These are phyloP conservation scores for Suhomyces maxii DNA, from an alignment of 1,139 yeast genomes.

Conservation along the genomic window DNA sequence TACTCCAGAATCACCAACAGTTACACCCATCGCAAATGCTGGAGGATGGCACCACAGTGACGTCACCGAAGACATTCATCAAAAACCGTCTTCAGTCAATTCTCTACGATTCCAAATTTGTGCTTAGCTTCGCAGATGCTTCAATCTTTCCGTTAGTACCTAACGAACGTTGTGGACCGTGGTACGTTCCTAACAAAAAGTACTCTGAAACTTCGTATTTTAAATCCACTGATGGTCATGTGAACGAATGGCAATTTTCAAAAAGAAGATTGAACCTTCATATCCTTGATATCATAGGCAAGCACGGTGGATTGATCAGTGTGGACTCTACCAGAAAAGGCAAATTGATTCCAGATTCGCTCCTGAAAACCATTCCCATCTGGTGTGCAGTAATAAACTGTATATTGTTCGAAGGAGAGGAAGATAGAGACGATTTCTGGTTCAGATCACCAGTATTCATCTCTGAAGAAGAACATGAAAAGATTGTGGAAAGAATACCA, in stretches of 20 bases:
- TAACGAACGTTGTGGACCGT: constrained; percentile 83
- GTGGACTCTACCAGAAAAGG: constrained; percentile 87
- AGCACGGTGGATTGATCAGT: constrained; percentile 52
- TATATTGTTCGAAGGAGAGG: constrained; percentile 37
- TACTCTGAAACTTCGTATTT: constrained; percentile 61
- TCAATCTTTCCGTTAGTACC: constrained; percentile 62
- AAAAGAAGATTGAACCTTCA: constrained; percentile 73
- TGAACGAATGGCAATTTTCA: constrained; percentile 76
- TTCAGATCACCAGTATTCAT: constrained; percentile 27
- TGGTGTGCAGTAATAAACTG: constrained; percentile 84
- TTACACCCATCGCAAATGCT: no score
- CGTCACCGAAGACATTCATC: constrained; percentile 33
- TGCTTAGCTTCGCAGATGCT: constrained; percentile 16
- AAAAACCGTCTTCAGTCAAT: constrained; percentile 73
- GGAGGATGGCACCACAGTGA: no score
- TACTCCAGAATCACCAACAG: no score
- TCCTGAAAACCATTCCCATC: constrained; percentile 82
- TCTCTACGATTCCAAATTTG: constrained; percentile 51
- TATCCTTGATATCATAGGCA: constrained; percentile 48
- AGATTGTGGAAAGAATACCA: constrained; percentile 52
- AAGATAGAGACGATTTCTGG: background rate
- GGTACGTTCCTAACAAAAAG: constrained; percentile 63
- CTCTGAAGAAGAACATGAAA: constrained; percentile 56
- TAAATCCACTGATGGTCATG: constrained; percentile 91
- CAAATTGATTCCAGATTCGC: constrained; percentile 80